phyloP scores from a whole-genome alignment of 306 rosid species.

The Acacia acuminata region DNA sequence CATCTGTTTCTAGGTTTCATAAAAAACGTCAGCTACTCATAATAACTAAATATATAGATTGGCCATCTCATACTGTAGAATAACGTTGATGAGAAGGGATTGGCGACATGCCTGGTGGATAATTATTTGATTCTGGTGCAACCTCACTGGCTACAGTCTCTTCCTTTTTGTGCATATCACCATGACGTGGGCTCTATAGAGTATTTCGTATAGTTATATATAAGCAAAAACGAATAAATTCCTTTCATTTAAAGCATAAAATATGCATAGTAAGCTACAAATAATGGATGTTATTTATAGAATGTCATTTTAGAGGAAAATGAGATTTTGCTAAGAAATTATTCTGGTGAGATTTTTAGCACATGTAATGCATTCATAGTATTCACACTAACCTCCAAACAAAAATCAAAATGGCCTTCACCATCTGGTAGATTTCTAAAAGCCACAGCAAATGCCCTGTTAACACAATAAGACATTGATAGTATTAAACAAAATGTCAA shows the following conservation, averaged over 20 bases:
- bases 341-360: neutral
- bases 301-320: neutral
- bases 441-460: constrained; percentile 58
- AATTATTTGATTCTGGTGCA: constrained; percentile 32
- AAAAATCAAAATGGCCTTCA: constrained; percentile 45
- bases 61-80: neutral
- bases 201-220: constrained; percentile 19
- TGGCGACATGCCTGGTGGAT: constrained; percentile 41
- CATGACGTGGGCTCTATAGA: constrained; percentile 37
- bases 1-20: no score
- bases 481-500: constrained; percentile 15
- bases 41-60: no score
- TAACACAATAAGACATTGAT: constrained; percentile 26
- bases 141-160: constrained; percentile 33
- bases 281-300: neutral
- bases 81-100: no score
- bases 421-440: constrained; percentile 52
- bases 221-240: constrained; percentile 18
- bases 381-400: constrained; percentile 54
- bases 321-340: neutral
- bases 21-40: no score
- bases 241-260: neutral
- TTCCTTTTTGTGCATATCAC: constrained; percentile 32
- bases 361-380: constrained; percentile 28
- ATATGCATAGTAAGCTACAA: neutral